These are phyloP conservation scores for Aureobasidium lini DNA, from an alignment of 2,329 filamentous ascomycete genomes.

Conservation along the genomic window DNA sequence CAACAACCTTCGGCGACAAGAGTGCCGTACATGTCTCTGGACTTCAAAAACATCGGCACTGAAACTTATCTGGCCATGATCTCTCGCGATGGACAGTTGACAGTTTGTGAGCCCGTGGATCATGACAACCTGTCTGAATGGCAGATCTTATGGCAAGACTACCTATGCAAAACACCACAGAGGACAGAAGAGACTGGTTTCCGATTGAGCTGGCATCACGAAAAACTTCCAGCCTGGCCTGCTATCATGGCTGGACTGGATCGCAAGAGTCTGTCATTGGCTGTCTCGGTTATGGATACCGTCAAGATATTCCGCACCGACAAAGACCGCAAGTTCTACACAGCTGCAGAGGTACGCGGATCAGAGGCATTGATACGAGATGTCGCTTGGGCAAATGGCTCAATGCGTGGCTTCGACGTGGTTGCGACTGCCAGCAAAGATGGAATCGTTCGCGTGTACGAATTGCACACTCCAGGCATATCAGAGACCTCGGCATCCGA, in stretches of 20 bases:
- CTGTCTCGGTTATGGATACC: slow-evolving; percentile 77
- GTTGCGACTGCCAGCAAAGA: slow-evolving; percentile 91
- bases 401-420: slow-evolving; percentile 81
- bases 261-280: slow-evolving; percentile 67
- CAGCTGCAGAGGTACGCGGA: slow-evolving; percentile 66
- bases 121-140: slow-evolving; percentile 75
- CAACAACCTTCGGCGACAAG: slow-evolving; percentile 60
- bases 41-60: slow-evolving; percentile 75
- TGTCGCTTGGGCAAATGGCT: slow-evolving; percentile 86
- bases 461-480: slow-evolving; percentile 56
- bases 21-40: slow-evolving; percentile 66
- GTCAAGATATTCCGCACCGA: slow-evolving; percentile 79
- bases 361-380: slow-evolving; percentile 76
- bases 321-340: slow-evolving; percentile 71
- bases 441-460: slow-evolving; percentile 81
- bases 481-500: slow-evolving; percentile 35
- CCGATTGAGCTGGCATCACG: slow-evolving; percentile 79
- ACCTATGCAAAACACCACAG: slow-evolving; percentile 60
- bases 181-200: slow-evolving; percentile 84
- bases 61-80: slow-evolving; percentile 83
- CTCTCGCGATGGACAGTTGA: slow-evolving; percentile 71
- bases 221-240: slow-evolving; percentile 70
- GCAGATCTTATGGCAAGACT: slow-evolving; percentile 66
- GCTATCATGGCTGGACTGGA: slow-evolving; percentile 75
- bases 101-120: slow-evolving; percentile 76